Percentiles rank a stretch among this genome's conserved stretches.
Conservation (phyloP, 2,329 filamentous ascomycete species). For the Colletotrichum coccodes region DNA sequence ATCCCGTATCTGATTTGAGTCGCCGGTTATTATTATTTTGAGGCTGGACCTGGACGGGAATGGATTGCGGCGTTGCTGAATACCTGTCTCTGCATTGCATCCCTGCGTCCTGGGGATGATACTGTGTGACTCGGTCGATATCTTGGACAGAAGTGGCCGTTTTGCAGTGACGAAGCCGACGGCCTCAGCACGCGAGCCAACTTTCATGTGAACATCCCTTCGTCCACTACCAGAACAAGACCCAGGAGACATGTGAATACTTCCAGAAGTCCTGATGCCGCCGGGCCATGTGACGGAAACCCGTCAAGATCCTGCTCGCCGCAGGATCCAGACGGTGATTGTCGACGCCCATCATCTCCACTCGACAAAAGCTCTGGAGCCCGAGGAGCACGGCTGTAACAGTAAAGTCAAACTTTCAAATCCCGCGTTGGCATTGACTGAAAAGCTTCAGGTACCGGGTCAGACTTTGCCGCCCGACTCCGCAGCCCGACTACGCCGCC, state of each 20-base stretch:
- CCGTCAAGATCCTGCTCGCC: background rate
- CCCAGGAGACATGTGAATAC: background rate
- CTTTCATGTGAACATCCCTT: background rate
- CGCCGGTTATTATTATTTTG: background rate
- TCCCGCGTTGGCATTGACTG: background rate
- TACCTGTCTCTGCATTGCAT: background rate
- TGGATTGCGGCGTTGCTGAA: background rate
- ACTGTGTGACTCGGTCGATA: background rate
- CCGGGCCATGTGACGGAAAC: background rate
- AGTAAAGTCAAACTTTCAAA: slow-evolving; percentile 6
- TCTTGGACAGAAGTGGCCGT: background rate
- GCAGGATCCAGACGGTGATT: background rate
- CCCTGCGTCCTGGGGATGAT: background rate
- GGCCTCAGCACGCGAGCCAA: no score
- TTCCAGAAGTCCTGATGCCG: background rate
- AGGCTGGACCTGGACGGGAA: background rate
- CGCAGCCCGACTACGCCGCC: no score
- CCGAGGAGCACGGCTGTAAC: background rate
- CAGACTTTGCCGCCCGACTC: background rate
- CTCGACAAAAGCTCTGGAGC: background rate
- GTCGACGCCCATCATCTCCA: background rate
- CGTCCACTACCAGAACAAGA: background rate
- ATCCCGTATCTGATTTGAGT: background rate
- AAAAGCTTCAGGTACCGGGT: background rate
- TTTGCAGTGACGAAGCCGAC: background rate